These are phyloP conservation scores for Phytophthora foliorum DNA, from an alignment of 352 stramenopile species.

Conservation along the genomic window DNA sequence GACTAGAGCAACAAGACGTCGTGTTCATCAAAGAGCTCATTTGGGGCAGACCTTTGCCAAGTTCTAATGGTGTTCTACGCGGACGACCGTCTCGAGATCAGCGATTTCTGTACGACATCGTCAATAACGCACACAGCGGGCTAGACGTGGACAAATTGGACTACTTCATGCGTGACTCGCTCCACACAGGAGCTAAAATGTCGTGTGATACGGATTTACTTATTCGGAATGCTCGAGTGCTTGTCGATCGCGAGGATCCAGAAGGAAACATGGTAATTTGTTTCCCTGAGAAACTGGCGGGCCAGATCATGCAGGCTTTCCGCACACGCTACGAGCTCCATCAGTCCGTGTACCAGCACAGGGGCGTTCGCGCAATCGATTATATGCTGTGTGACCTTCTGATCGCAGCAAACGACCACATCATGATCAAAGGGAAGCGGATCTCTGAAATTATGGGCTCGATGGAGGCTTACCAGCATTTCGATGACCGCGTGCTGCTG, in stretches of 20 bases:
- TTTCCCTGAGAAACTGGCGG: conserved; percentile 90
- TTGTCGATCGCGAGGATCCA: conserved; percentile 62
- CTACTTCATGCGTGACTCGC: conserved; percentile 90
- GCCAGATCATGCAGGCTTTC: conserved; percentile 91
- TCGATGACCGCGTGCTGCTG: conserved; percentile 84
- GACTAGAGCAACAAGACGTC: conserved; percentile 59
- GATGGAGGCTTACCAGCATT: conserved; percentile 83
- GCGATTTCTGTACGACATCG: conserved; percentile 90
- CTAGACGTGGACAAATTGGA: conserved; percentile 94
- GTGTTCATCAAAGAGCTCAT: conserved; percentile 88
- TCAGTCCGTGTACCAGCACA: conserved; percentile 91
- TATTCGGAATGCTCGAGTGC: conserved; percentile 77
- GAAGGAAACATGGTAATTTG: conserved; percentile 69
- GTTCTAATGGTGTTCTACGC: conserved; percentile 36
- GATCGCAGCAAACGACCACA: conserved; percentile 68
- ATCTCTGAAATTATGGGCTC: conserved; percentile 75
- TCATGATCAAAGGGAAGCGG: conserved; percentile 66
- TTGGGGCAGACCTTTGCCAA: conserved; percentile 63
- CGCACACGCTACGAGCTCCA: conserved; percentile 89
- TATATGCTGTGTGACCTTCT: conserved; percentile 92
- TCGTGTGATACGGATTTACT: conserved; percentile 80
- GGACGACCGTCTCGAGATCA: conserved; percentile 56
- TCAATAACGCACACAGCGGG: conserved; percentile 89
- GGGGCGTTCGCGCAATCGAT: conserved; percentile 82
- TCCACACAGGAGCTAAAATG: conserved; percentile 80